phyloP scores from a whole-genome alignment of 2,329 filamentous ascomycete species.

The Claviceps capensis region DNA sequence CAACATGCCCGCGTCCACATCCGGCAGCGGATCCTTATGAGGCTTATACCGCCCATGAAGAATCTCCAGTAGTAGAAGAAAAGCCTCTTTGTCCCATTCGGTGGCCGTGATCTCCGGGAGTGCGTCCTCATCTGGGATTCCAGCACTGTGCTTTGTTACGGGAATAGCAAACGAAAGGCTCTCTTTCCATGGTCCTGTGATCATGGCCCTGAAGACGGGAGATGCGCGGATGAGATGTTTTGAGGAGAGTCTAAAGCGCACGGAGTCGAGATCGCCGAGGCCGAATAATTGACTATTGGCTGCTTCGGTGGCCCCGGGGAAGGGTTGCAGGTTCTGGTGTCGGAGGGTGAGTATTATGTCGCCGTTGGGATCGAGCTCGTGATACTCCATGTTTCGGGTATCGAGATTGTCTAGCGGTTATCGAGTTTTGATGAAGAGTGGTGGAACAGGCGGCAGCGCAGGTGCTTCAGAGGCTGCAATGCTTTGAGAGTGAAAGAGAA shows the following conservation, averaged over 20 bases:
- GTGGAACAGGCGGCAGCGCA: too few relatives aligned
- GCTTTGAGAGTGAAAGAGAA: too few relatives aligned
- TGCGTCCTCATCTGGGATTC: too few relatives aligned
- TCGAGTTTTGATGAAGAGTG: too few relatives aligned
- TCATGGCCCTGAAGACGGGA: constrained; percentile 8
- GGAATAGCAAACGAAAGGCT: constrained; percentile 8
- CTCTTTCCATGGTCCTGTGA: constrained; percentile 5
- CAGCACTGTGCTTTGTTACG: too few relatives aligned
- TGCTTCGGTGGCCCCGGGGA: background rate
- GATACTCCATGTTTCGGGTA: background rate
- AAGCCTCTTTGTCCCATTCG: background rate
- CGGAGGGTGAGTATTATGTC: background rate
- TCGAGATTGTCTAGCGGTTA: too few relatives aligned
- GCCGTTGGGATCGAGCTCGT: background rate
- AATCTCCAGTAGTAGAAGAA: constrained; percentile 1
- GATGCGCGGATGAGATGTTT: constrained; percentile 23
- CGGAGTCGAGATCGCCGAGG: background rate
- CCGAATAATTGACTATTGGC: background rate
- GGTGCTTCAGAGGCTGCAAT: too few relatives aligned
- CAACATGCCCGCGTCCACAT: constrained; percentile 24
- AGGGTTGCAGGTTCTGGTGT: background rate
- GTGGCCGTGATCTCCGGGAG: background rate
- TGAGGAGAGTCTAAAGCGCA: constrained; percentile 15
- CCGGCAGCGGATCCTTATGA: constrained; percentile 5
- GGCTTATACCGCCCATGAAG: background rate